Evolutionary conservation across 805 yeast genomes (phyloP).

Genomic region (Candida parachauliodes): DNA sequence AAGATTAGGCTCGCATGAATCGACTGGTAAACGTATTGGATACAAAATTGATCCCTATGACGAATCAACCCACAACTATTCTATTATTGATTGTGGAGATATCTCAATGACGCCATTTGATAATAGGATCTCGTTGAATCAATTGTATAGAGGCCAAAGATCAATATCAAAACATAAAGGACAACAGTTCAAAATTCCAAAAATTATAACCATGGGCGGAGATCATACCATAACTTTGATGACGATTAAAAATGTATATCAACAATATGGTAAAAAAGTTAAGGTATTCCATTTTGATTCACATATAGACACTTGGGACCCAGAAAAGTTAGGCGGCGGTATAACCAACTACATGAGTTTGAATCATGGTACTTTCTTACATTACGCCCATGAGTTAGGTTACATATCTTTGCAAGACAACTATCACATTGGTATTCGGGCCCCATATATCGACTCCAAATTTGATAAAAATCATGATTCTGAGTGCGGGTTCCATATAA

Average conservation of each 20-base stretch:
- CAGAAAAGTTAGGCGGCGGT: constrained; percentile 60
- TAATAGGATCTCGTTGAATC: constrained; percentile 58
- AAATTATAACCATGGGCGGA: constrained; percentile 55
- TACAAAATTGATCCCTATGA: constrained; percentile 52
- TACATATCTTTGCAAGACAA: constrained; percentile 46
- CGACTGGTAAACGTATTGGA: constrained; percentile 28
- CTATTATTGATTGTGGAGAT: constrained; percentile 64
- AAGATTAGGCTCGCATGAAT: constrained; percentile 31
- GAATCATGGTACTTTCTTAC: constrained; percentile 69
- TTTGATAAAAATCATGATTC: constrained; percentile 43
- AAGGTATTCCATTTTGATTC: constrained; percentile 64
- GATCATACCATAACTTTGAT: constrained; percentile 57
- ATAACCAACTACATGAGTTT: constrained; percentile 53
- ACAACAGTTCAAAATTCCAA: constrained; percentile 13
- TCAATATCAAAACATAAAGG: constrained; percentile 31
- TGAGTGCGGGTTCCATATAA: constrained; percentile 46
- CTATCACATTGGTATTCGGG: constrained; percentile 63
- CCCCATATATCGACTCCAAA: constrained; percentile 49
- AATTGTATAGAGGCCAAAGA: constrained; percentile 54
- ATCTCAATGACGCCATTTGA: constrained; percentile 68
- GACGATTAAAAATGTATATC: constrained; percentile 49
- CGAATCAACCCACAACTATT: constrained; percentile 35
- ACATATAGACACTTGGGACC: constrained; percentile 71
- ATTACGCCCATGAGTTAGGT: constrained; percentile 68
- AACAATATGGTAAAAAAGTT: constrained; percentile 39